Evolutionary conservation across 1,284 basidiomycete genomes (phyloP), one percentile per base, ranked within the genome.

Genomic region (Cerioporus squamosus): DNA sequence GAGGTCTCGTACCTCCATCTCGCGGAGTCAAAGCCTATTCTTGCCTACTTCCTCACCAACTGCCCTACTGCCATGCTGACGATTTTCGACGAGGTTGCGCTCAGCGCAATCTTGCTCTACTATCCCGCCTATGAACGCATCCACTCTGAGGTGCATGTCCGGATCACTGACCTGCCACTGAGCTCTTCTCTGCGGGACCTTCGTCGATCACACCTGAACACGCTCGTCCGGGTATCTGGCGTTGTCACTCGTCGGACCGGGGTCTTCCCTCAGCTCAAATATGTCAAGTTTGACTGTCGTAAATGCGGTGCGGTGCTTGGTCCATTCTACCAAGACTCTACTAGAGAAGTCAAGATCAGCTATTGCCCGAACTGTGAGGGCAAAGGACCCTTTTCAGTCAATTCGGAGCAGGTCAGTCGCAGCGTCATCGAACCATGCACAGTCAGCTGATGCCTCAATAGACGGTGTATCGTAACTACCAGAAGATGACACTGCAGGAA

Each of bases 401-500:
- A 99, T 73, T 97, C 95, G 36, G 96, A 98, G 72, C 95, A 94
- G 80, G 93, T 91, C 56, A 45, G 78, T 33, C 12, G 5, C 40
- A 5, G 22, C 8, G 10, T 38, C 9, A 36, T 42, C n/a, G 43
- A 29, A 9, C 8, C n/a, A 7, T 3, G 8, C 23, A 51, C 15
- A 22, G 17, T 8, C 23, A 9, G 36, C 44, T 57, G 14, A 48
- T 17, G 15, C n/a, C 1, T 23, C 20, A 0, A 8, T 39, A 99
- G 93, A 99, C 97, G 0, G 90, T 99, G 3, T 99, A 99, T 75
- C 86, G 97, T 57, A 99, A 99, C 75, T 99, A 97, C 74, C 97
- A 99, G 74, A 98, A 95, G 77, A 94, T 99, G 93, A 98, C 97
- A 3, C 77, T 99, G 44, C 97, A 99, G 72, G 97, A 99, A 74